These are phyloP conservation scores for Marasmius sp. DNA, from an alignment of 1,284 basidiomycete species.

Conservation along the genomic window DNA sequence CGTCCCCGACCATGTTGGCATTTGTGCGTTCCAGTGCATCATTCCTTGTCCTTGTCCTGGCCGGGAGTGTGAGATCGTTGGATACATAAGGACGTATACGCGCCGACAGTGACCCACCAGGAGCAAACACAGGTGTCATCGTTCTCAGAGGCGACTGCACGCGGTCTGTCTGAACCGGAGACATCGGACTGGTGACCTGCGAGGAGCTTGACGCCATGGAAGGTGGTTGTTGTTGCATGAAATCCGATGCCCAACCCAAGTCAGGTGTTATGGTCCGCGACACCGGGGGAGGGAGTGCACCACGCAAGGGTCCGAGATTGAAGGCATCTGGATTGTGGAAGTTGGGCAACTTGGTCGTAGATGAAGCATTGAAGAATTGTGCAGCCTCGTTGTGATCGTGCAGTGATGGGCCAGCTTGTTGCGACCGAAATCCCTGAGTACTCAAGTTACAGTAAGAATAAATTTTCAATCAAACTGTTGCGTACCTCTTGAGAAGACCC, in stretches of 20 bases:
- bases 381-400: conserved; percentile 61
- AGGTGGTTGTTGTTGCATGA: conserved; percentile 38
- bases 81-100: not conserved
- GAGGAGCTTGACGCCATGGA: not conserved
- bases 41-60: conserved; percentile 14
- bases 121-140: not conserved
- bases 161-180: conserved; percentile 6
- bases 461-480: not conserved
- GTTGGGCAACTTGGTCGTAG: conserved; percentile 24
- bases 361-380: conserved; percentile 56
- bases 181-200: not conserved
- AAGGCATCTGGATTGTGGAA: conserved; percentile 13
- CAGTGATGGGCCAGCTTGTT: conserved; percentile 39
- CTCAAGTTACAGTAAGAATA: not conserved
- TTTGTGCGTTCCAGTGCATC: conserved; percentile 30
- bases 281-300: not conserved
- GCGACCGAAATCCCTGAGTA: conserved; percentile 59
- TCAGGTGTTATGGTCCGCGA: conserved; percentile 16
- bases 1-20: conserved; percentile 35
- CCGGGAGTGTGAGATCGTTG: not conserved
- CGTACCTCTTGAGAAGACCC: conserved; percentile 60
- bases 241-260: conserved; percentile 63
- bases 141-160: conserved; percentile 1
- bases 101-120: conserved; percentile 9
- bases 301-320: conserved; percentile 3